Evolutionary conservation across 2,329 filamentous ascomycete genomes (phyloP).

Genomic region (Paramyrothecium sp.): DNA sequence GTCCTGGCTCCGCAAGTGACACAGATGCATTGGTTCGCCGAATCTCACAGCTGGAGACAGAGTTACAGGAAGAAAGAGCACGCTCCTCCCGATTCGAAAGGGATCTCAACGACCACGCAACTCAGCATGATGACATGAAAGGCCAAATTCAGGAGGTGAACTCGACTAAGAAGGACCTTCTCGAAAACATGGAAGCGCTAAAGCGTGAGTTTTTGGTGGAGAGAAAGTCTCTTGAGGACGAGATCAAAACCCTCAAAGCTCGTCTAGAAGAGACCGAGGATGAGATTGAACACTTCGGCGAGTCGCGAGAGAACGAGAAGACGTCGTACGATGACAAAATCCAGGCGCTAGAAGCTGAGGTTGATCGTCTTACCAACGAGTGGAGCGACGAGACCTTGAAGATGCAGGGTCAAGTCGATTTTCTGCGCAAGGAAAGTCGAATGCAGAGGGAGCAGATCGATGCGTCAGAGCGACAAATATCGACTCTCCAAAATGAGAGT

Average conservation of each 20-base stretch:
- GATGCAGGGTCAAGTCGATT: constrained; percentile 61
- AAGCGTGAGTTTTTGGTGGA: constrained; percentile 87
- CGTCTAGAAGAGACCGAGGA: constrained; percentile 88
- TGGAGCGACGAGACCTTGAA: constrained; percentile 56
- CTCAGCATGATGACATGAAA: constrained; percentile 60
- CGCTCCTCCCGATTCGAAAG: constrained; percentile 65
- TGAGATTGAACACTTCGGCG: constrained; percentile 81
- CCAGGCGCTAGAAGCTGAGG: constrained; percentile 66
- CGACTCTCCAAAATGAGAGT: constrained; percentile 52
- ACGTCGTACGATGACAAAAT: constrained; percentile 67
- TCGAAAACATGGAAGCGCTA: constrained; percentile 91
- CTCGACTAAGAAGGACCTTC: constrained; percentile 88
- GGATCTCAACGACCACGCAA: constrained; percentile 60
- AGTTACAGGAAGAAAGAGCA: constrained; percentile 73
- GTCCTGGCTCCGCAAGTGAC: constrained; percentile 44
- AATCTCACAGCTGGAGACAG: constrained; percentile 69
- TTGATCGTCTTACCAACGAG: constrained; percentile 62
- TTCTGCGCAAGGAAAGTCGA: constrained; percentile 58
- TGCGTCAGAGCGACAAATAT: constrained; percentile 55
- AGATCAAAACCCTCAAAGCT: constrained; percentile 73
- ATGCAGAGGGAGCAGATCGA: constrained; percentile 60
- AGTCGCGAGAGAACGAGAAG: constrained; percentile 80
- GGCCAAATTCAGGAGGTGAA: constrained; percentile 79
- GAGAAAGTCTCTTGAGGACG: constrained; percentile 76
- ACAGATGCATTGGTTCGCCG: constrained; percentile 45